A percentile compares a stretch with the other conserved stretches of the same genome.
phyloP scores from a whole-genome alignment of 2,329 filamentous ascomycete genomes.

The Penicillium frequentans region DNA sequence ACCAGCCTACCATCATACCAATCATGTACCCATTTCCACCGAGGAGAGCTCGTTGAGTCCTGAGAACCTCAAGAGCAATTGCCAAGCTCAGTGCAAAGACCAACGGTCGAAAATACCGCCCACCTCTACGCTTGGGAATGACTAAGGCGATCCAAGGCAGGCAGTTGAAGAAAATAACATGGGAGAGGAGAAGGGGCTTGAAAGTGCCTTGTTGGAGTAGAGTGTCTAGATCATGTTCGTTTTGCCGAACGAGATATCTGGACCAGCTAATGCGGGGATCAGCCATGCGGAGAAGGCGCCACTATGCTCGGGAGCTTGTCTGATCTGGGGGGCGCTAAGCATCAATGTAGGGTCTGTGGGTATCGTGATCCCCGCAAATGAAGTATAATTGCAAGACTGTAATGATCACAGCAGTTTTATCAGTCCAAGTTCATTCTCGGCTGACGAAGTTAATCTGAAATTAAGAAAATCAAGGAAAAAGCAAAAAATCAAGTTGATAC shows the following conservation, averaged over 20 bases:
- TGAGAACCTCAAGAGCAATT: constrained; percentile 46
- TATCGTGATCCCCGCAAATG: neutral
- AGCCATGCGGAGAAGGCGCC: constrained; percentile 24
- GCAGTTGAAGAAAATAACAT: constrained; percentile 29
- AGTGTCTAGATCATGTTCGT: constrained; percentile 23
- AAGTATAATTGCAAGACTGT: neutral
- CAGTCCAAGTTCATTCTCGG: neutral
- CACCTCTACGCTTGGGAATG: constrained; percentile 46
- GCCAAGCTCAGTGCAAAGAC: constrained; percentile 47
- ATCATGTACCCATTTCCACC: constrained; percentile 56
- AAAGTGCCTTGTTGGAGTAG: constrained; percentile 29
- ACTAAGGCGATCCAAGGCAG: constrained; percentile 52
- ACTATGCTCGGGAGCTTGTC: constrained; percentile 11
- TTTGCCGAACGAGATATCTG: constrained; percentile 26
- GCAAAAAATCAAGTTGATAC: neutral
- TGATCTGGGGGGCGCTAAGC: constrained; percentile 1
- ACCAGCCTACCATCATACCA: constrained; percentile 56
- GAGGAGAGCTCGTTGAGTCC: constrained; percentile 48
- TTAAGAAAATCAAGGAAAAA: neutral
- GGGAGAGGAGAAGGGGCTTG: constrained; percentile 38
- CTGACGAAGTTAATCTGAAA: neutral
- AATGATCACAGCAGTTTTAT: neutral
- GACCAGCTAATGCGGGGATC: constrained; percentile 26
- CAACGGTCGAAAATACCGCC: constrained; percentile 43
- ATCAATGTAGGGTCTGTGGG: neutral